These are phyloP conservation scores for Capsella rubella DNA, from an alignment of 441 rosid species.

Conservation along the genomic window DNA sequence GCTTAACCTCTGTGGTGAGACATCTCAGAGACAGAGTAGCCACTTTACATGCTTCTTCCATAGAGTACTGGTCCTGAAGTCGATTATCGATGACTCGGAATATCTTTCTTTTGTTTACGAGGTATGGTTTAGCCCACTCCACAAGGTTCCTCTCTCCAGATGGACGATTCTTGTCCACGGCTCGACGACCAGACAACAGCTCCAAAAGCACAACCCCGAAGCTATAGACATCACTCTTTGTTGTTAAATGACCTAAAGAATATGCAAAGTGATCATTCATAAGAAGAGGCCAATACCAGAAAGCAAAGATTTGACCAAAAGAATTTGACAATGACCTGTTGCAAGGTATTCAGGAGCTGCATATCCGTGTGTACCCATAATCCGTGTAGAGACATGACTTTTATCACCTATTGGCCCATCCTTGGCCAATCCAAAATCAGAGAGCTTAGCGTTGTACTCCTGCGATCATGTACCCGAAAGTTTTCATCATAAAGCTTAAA, in stretches of 20 bases:
- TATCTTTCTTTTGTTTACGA: slow-evolving; percentile 61
- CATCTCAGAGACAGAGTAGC: slow-evolving; percentile 63
- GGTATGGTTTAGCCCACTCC: slow-evolving; percentile 79
- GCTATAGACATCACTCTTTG: slow-evolving; percentile 72
- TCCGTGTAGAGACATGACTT: slow-evolving; percentile 72
- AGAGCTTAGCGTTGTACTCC: slow-evolving; percentile 69
- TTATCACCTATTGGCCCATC: slow-evolving; percentile 70
- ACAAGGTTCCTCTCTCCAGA: slow-evolving; percentile 66
- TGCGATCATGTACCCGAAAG: slow-evolving; percentile 38
- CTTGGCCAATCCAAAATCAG: slow-evolving; percentile 77
- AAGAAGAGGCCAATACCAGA: not conserved
- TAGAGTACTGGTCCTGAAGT: slow-evolving; percentile 65
- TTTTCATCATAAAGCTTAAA: slow-evolving; percentile 23
- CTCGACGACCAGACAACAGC: slow-evolving; percentile 66
- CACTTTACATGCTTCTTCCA: slow-evolving; percentile 58
- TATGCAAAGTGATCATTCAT: not conserved
- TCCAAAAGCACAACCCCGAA: slow-evolving; percentile 77
- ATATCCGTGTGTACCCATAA: slow-evolving; percentile 71
- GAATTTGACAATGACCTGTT: slow-evolving; percentile 50
- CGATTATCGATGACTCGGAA: slow-evolving; percentile 65
- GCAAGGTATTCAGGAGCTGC: slow-evolving; percentile 79
- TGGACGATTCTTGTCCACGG: slow-evolving; percentile 66
- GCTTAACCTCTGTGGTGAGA: slow-evolving; percentile 53
- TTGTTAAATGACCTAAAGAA: slow-evolving; percentile 60
- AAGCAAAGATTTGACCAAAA: slow-evolving; percentile 14